Base-by-base conservation (phyloP, 2,329 filamentous ascomycete species). In the Fusarium nodosum region DNA sequence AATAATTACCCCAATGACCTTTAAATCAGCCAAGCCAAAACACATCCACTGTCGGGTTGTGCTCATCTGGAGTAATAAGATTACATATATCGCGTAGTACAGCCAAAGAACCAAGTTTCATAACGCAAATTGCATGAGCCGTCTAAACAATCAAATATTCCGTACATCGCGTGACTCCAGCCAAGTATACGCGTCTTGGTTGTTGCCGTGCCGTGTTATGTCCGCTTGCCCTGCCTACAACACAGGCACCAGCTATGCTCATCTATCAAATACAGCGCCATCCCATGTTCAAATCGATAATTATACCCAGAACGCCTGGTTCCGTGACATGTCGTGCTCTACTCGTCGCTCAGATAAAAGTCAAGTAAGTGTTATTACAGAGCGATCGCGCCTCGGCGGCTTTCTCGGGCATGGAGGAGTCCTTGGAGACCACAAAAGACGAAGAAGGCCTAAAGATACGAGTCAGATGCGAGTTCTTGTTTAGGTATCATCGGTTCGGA, bases 371-470 rank as follows among this genome's bases (percentile, higher is more conserved):
- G 56, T 69, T 56, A 62, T 80, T 79, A 86, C 78, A 97, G 84
- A 64, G 91, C 89, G 82, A 97, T 97, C 66, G 93, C 91, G 69
- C 94, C 94, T 78, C 92, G 87, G 80, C 92, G 87, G 81, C 89
- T 93, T 80, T 94, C 91, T 80, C 93, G 90, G 75, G 93, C 82
- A 81, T 98, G 94, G 66, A 97, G 86, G 77, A 92, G 88, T 68
- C 94, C 95, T 80, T 98, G 95, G 72, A 94, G 88, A 60, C 91
- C 92, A 81, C 95, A 98, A 83, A 97, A 97, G 52, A 97, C 86
- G 59, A 97, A 87, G 85, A 98, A 98, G 20, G 86, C 90, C 94
- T 97, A 10, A 20, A 34, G 3, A 15, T 48, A 53, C 64, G n/a
- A 73, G 68, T 51, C 22, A 38, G 18, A 55, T 18, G 15, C 34